Percentiles rank a stretch among this genome's conserved stretches.
Evolutionary conservation across 192 early-diverging fungal species (phyloP).

Genomic region (Linnemannia zychae): DNA sequence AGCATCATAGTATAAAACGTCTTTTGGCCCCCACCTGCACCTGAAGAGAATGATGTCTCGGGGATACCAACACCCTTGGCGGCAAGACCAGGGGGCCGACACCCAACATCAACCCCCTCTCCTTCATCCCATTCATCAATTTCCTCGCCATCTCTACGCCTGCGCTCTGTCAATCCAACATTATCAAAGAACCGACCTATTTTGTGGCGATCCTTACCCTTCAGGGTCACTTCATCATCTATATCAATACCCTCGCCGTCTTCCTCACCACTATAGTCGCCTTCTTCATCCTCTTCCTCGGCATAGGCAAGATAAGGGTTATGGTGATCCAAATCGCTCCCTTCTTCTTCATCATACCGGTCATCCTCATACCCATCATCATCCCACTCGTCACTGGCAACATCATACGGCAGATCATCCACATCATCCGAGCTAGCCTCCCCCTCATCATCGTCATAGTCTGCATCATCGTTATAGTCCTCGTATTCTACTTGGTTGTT

Average conservation of each 20-base stretch:
- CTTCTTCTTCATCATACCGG: neutral
- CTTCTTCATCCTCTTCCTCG: slow-evolving; percentile 20
- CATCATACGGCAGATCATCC: slow-evolving; percentile 45
- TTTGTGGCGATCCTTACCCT: slow-evolving; percentile 45
- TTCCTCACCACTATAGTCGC: neutral
- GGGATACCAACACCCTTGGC: neutral
- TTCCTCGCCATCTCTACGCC: neutral
- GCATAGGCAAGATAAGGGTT: slow-evolving; percentile 44
- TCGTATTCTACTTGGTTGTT: slow-evolving; percentile 5
- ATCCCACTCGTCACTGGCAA: slow-evolving; percentile 50
- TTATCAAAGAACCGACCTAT: slow-evolving; percentile 52
- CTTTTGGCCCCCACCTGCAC: slow-evolving; percentile 5
- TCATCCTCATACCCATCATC: slow-evolving; percentile 36
- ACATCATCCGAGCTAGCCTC: slow-evolving; percentile 16
- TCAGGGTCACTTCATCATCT: slow-evolving; percentile 42
- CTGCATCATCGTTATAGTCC: neutral
- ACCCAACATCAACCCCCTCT: slow-evolving; percentile 43
- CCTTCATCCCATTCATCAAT: slow-evolving; percentile 51
- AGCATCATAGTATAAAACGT: slow-evolving; percentile 45
- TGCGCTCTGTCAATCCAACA: neutral
- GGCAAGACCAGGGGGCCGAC: slow-evolving; percentile 29
- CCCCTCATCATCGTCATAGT: slow-evolving; percentile 4
- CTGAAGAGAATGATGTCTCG: neutral
- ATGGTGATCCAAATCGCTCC: slow-evolving; percentile 28
- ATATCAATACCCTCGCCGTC: neutral